Evolutionary conservation across 106 monocot genomes (phyloP), one percentile per base, ranked within the genome.

Genomic region (Allium sativum): DNA sequence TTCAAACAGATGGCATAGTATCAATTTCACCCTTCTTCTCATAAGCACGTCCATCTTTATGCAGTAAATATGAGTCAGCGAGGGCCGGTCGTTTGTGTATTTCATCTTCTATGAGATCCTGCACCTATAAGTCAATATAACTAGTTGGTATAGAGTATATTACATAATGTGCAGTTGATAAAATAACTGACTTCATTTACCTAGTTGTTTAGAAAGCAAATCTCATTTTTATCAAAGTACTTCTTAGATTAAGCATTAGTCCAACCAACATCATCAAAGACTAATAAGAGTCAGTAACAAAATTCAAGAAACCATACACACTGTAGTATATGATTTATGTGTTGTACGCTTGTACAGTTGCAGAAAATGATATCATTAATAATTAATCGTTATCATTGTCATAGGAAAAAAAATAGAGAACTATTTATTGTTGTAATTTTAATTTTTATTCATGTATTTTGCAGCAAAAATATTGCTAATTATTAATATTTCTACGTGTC

Each of bases 11-110:
- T 21, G 48, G 51, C 42, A 59, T 45, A 64, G 45, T 20, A 72
- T 75, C 70, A 64, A 58, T 11, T n/a, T 21, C 63, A 44, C 73
- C 68, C 52, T 18, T 31, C 69, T 76, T 60, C 45, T 12, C 45
- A 66, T 61, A 61, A 42, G 12, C 63, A 12, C 7, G 64, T 68
- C 75, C 78, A 57, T 75, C 73, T 48, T 57, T 60, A 62, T 74
- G 58, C 7, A 86, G 64, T n/a, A 74, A 73, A 73, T 79, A 78
- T 53, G 73, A 58, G 12, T 76, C 46, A 13, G 65, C 70, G 40
- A 76, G 82, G 9, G 76, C 67, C 66, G 55, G 73, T 12, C 5
- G 48, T 65, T 44, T 45, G 45, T 62, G 70, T 18, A 9, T 53
- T 47, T 73, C 71, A 51, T 45, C 31, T 58, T 66, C 62, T 45